Percentiles rank a stretch among this genome's conserved stretches.
phyloP scores from a whole-genome alignment of 2,329 filamentous ascomycete species.

The Microthyrium microscopicum region DNA sequence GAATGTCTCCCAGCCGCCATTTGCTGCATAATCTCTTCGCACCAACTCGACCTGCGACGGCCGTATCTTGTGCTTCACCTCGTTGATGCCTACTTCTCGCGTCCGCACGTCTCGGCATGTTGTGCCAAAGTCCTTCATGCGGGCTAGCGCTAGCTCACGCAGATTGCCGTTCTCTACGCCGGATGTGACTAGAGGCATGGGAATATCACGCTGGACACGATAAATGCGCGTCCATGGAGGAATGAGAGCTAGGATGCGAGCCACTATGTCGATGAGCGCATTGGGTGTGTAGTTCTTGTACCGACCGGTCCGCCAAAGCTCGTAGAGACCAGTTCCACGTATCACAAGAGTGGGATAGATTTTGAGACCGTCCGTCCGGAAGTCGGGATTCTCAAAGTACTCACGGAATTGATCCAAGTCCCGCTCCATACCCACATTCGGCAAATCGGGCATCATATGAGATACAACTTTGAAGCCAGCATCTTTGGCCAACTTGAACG shows the following conservation, averaged over 20 bases:
- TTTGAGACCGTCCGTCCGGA: constrained; percentile 91
- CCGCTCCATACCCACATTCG: constrained; percentile 96
- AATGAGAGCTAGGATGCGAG: constrained; percentile 84
- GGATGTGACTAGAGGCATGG: constrained; percentile 98
- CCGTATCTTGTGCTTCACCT: constrained; percentile 96
- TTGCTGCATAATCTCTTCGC: constrained; percentile 82
- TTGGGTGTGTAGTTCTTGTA: constrained; percentile 99
- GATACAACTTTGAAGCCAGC: constrained; percentile 97
- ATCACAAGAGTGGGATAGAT: constrained; percentile 98
- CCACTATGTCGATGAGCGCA: constrained; percentile 85
- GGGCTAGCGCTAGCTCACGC: constrained; percentile 78
- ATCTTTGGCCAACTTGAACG: constrained; percentile 93
- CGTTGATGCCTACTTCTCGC: constrained; percentile 92
- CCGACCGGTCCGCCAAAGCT: constrained; percentile 88
- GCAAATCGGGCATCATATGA: constrained; percentile 98
- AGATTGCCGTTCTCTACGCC: constrained; percentile 97
- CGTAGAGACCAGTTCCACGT: constrained; percentile 87
- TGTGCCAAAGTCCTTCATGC: constrained; percentile 98
- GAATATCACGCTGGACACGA: constrained; percentile 93
- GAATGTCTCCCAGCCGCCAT: constrained; percentile 97
- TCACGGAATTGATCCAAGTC: constrained; percentile 94
- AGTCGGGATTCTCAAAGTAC: constrained; percentile 93
- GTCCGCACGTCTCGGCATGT: constrained; percentile 93
- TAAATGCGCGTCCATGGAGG: constrained; percentile 98
- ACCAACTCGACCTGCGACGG: constrained; percentile 93